Evolutionary conservation across 2,329 filamentous ascomycete species (phyloP), one percentile per base, ranked within the genome.

Genomic region (Exophiala oligosperma): DNA sequence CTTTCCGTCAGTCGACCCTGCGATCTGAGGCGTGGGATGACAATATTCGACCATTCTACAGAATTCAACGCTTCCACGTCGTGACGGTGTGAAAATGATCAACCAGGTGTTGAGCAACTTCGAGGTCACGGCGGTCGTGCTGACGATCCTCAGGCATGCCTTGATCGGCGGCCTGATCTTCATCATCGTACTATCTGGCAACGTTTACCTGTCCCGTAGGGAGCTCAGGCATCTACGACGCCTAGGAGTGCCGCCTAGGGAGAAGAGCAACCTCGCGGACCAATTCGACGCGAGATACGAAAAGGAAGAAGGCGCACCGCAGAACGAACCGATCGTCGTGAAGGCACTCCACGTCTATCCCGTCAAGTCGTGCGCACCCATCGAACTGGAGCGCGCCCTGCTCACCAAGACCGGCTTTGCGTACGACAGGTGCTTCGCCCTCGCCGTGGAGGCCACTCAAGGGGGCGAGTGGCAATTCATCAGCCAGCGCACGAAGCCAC

Each of bases 401-500:
- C 62, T 67, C 17, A 64, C 60, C 26, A 67, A 67, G 44, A 59
- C 57, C 7, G 65, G 65, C 5, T 65, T 67, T 38, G 55, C 61
- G 41, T 67, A 62, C 24, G 65, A 67, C 48, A 48, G 65, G 52
- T 67, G 60, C 38, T 67, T 67, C 23, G 59, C 59, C 4, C 29
- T 67, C 3, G 65, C 65, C 17, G 56, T 61, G 4, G 65, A 66
- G 12, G 35, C 2, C 1, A 35, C 23, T 24, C 23, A 56, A 3
- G 24, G 17, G 17, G 17, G 28, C 5, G 50, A 59, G 40, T 68
- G 66, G 66, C 60, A 63, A n/a, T 66, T 67, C 8, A 65, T 68
- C 57, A 66, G 65, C 44, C 66, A 68, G 51, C 65, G 66, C 21
- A 67, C 66, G 2, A 67, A 67, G 35, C 66, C 66, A 4, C 28